Evolutionary conservation across 148 eudicot species (phyloP), one percentile per base, ranked within the genome.

Genomic region (Agrostemma githago): DNA sequence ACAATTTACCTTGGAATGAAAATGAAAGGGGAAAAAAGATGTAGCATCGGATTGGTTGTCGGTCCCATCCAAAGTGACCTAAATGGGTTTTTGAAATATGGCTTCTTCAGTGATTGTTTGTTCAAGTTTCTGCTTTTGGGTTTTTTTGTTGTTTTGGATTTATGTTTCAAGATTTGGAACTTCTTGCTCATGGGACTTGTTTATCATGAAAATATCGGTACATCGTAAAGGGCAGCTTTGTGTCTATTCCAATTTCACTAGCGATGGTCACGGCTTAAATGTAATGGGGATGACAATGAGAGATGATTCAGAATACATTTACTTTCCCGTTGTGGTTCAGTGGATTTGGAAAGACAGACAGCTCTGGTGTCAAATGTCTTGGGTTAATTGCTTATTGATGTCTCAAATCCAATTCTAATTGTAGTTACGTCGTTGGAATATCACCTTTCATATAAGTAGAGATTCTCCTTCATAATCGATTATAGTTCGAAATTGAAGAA

Each of bases 51-150:
- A 62, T 77, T 70, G 48, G 62, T 70, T 77, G 11, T 77, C 19
- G 62, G 69, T 39, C 71, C 71, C 77, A 51, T 39, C 71, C 71
- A 70, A 51, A 65, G 1, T 6, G 39, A 38, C 39, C 40, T 34
- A 41, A 67, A 41, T 67, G 77, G 77, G 64, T 68, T 69, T 41
- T 15, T 66, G 10, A 51, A 16, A 10, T 44, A n/a, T 74, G 57
- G 78, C 44, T 8, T 74, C 20, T 70, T 70, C 21, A 4, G 57
- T 69, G 43, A 14, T 46, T 21, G 60, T 79, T 38, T 75, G 70
- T 44, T 74, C 74, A 74, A 16, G 68, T 78, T 75, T 44, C 79
- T 39, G 60, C 44, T 57, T 70, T 10, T 41, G 75, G 71, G 73
- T 17, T 70, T 26, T 26, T 26, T 68, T 3, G 11, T 8, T 59